Evolutionary conservation across 768 basidiomycete species (phyloP), one percentile per base, ranked within the genome.

Genomic region (Lanmaoa rubissima): DNA sequence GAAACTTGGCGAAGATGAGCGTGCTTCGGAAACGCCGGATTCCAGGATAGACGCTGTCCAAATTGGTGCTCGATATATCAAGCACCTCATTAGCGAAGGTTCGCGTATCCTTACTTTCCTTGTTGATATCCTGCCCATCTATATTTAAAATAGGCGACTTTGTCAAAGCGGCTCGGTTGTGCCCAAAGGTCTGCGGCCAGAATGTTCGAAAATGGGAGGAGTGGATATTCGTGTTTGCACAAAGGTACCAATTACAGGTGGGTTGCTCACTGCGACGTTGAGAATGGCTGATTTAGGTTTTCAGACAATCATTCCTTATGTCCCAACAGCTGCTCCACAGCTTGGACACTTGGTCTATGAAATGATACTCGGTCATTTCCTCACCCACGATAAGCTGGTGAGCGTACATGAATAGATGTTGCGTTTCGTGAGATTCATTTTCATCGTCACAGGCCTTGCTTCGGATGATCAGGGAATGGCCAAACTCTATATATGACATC

Each of bases 221-320:
- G 63, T 97, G 91, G 91, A 90, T 98, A 65, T 96, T 97, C 65
- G 76, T 83, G 14, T 98, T 96, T 68, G 90, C 89, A 1, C 85
- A 93, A 69, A 83, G 87, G 63, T 79, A 82, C 26, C 86, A 93
- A 55, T 74, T 98, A 16, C 85, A 90, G 72, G 94, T 92, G 57
- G 24, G 82, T 71, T 21, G 3, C 43, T 11, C 12, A 10, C 11
- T n/a, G 24, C 21, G 48, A 36, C 12, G 16, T n/a, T 28, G 24
- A 48, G 50, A 42, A 48, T 36, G 28, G n/a, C 14, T 46, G 9
- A 42, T 34, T 45, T 55, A 43, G 17, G 55, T 41, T 52, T 35
- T 6, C 61, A 96, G 92, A 79, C 83, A 6, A 90, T 98, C 56
- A 94, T 97, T 38, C 95, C 95, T 0, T 88, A 83, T 64, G 83